Percentiles rank a stretch among this genome's conserved stretches.
Conservation (phyloP, 805 yeast genomes). For the Metschnikowia chrysomelidarum region DNA sequence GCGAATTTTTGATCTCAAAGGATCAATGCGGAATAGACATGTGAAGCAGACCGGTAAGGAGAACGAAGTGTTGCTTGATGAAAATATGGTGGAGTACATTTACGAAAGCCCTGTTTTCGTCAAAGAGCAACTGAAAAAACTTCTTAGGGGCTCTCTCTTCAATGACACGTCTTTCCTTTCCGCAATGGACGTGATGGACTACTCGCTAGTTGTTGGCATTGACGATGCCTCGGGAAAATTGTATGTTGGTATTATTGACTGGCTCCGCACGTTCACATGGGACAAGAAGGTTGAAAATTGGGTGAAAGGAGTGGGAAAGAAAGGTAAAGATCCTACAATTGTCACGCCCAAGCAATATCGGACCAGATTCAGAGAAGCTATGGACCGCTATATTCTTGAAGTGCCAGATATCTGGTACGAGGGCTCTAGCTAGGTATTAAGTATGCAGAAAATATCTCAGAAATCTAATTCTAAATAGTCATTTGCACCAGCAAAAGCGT, state of each 20-base stretch:
- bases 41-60: constrained; percentile 95
- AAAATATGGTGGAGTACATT: constrained; percentile 96
- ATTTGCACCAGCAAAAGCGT: too few relatives aligned
- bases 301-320: constrained; percentile 93
- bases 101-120: constrained; percentile 95
- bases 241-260: constrained; percentile 92
- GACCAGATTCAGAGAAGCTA: constrained; percentile 91
- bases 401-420: constrained; percentile 78
- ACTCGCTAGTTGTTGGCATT: constrained; percentile 90
- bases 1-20: constrained; percentile 91
- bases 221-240: constrained; percentile 63
- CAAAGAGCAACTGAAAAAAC: constrained; percentile 83
- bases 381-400: constrained; percentile 92
- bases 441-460: too few relatives aligned
- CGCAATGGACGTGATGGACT: constrained; percentile 98
- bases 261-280: constrained; percentile 96
- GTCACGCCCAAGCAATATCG: constrained; percentile 96
- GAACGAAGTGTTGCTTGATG: constrained; percentile 92
- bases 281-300: constrained; percentile 97
- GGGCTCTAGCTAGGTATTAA: constrained; percentile 23
- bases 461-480: too few relatives aligned
- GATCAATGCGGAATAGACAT: constrained; percentile 96
- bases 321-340: constrained; percentile 92
- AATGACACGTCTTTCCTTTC: constrained; percentile 92
- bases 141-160: constrained; percentile 85